Evolutionary conservation across 179 eudicot genomes (phyloP), one percentile per base, ranked within the genome.

Genomic region (Camellia oleifera): DNA sequence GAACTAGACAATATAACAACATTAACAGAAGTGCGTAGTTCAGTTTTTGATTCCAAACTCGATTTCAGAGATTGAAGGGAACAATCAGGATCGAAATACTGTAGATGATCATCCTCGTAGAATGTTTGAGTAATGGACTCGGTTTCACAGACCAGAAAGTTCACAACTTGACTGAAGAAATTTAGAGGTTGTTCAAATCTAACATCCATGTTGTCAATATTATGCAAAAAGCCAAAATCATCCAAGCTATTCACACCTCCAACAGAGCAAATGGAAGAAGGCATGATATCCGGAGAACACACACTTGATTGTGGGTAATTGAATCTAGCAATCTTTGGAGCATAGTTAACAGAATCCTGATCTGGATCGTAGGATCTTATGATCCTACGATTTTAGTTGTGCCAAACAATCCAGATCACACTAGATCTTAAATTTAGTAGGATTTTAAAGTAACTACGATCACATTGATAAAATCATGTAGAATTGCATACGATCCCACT

Each of bases 41-140:
- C 91, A 50, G 77, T 73, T 32, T 83, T 83, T 53, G 88, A 80
- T 14, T 81, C 94, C 76, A 85, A 72, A 56, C 80, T 70, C 4
- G 90, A 62, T 77, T 53, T 87, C 52, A 78, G 81, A 63, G 93
- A 61, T 75, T 83, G 90, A 40, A 86, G 75, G 71, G 91, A 61
- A 82, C 72, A 82, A 80, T 86, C 89, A 3, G 86, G 65, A 70
- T 86, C 90, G 71, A 92, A 83, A 60, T 83, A 81, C 23, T 79
- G 82, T 61, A 90, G 84, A 79, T 88, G 89, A n/a, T 82, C 92
- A 53, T 86, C 90, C 2, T 85, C 89, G 20, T 76, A 84, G 81
- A 94, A 89, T 46, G 88, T 82, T 75, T 78, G 90, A 46, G 81
- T 61, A 40, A 94, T 57, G 58, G 92, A 84, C 61, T 88, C 83